Percentiles rank a stretch among this genome's conserved stretches.
phyloP scores from a whole-genome alignment of 2,329 filamentous ascomycete genomes.

The Sclerotinia subarctica region DNA sequence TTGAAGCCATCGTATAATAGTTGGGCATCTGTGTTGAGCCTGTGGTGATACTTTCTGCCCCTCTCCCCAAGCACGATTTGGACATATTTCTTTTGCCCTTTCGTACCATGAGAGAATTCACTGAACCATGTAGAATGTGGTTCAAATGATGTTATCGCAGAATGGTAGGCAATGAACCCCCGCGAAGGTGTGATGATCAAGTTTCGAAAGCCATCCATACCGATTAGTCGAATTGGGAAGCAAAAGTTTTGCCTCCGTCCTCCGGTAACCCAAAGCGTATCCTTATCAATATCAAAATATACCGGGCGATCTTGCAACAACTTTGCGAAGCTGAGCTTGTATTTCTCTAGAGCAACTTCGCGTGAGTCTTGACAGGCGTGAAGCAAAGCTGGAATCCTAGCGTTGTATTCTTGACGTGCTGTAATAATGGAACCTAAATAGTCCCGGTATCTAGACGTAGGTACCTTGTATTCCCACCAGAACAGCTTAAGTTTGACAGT shows the following conservation, averaged over 20 bases:
- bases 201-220: neutral
- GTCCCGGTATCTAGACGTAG: accelerated
- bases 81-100: neutral
- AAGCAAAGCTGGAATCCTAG: neutral
- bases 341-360: neutral
- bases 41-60: too few species aligned
- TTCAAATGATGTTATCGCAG: neutral
- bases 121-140: neutral
- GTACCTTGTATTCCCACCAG: neutral
- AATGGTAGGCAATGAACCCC: accelerated
- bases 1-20: neutral
- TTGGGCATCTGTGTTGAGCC: too few species aligned
- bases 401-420: neutral
- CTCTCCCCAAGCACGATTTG: neutral
- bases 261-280: neutral
- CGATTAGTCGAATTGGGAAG: neutral
- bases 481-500: neutral
- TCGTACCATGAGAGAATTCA: neutral
- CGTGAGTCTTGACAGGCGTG: neutral
- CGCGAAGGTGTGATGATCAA: neutral
- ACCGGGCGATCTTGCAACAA: neutral
- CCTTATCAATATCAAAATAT: neutral
- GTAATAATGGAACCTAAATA: neutral
- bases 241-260: accelerated
- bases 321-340: neutral